These are phyloP conservation scores for Calonectria pteridis DNA, from an alignment of 2,329 filamentous ascomycete species.

Conservation along the genomic window DNA sequence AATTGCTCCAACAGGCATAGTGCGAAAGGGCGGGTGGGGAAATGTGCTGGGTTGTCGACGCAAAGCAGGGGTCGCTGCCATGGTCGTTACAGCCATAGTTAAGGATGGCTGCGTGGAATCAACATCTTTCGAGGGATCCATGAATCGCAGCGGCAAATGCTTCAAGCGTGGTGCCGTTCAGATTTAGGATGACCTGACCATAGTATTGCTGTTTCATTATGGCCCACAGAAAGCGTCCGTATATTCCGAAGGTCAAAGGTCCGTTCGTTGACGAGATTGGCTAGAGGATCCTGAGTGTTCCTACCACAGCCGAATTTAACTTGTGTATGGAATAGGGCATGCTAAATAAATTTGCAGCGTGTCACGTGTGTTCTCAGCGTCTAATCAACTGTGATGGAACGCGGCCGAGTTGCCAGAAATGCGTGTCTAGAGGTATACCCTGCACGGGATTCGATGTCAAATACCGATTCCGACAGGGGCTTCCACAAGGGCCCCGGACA, in stretches of 20 bases:
- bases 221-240: slow-evolving; percentile 21
- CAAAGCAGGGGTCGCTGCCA: background rate
- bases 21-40: background rate
- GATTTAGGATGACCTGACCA: background rate
- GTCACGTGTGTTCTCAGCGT: slow-evolving; percentile 21
- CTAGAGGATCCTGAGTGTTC: background rate
- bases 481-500: background rate
- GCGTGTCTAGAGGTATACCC: slow-evolving; percentile 6
- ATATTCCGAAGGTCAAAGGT: slow-evolving; percentile 26
- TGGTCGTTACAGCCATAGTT: background rate
- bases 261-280: background rate
- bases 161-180: background rate
- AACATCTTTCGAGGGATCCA: background rate
- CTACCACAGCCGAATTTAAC: too few relatives aligned
- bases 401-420: slow-evolving; percentile 11
- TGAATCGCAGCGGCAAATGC: background rate
- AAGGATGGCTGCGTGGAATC: too few relatives aligned
- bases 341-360: background rate
- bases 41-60: background rate
- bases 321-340: background rate
- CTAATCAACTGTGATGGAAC: slow-evolving; percentile 23
- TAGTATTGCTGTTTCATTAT: background rate
- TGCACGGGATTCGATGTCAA: slow-evolving; percentile 19
- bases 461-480: slow-evolving; percentile 20
- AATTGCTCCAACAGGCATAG: slow-evolving; percentile 14